Evolutionary conservation across 352 stramenopile genomes (phyloP).

Genomic region (Globisporangium solare): DNA sequence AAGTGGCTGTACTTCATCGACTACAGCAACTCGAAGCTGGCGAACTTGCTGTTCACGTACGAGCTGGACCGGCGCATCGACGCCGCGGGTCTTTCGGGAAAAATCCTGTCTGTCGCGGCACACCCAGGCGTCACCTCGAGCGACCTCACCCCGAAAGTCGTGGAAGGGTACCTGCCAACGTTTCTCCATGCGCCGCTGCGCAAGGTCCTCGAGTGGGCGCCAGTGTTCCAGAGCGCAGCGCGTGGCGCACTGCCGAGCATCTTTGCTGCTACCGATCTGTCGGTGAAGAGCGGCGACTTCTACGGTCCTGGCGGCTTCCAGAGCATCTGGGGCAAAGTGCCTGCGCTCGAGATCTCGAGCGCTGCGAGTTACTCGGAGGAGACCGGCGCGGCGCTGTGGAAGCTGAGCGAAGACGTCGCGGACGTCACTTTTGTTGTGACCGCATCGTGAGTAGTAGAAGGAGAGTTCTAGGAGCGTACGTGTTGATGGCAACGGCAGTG

Average conservation of each 20-base stretch:
- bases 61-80: constrained; percentile 33
- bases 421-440: constrained; percentile 20
- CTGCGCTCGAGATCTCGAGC: constrained; percentile 25
- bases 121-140: constrained; percentile 20
- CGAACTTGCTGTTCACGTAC: constrained; percentile 42
- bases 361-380: constrained; percentile 25
- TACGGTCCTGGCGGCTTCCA: constrained; percentile 30
- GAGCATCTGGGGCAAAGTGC: constrained; percentile 19
- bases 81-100: constrained; percentile 14
- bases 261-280: constrained; percentile 20
- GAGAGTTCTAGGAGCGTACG: too few species aligned
- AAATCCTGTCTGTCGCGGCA: constrained; percentile 26
- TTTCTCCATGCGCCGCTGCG: constrained; percentile 17
- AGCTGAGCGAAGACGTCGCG: constrained; percentile 26
- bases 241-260: constrained; percentile 23
- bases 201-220: constrained; percentile 18
- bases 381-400: constrained; percentile 23
- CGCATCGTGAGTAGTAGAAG: too few species aligned
- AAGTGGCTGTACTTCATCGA: constrained; percentile 37
- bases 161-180: constrained; percentile 19
- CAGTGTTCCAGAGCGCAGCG: constrained; percentile 18
- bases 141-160: constrained; percentile 18
- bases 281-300: constrained; percentile 19
- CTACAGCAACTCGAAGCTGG: constrained; percentile 43
- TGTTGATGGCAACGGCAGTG: too few species aligned